Evolutionary conservation across 371 early-diverging fungal genomes (phyloP), one percentile per base, ranked within the genome.

Genomic region (Mitosporidium daphniae): DNA sequence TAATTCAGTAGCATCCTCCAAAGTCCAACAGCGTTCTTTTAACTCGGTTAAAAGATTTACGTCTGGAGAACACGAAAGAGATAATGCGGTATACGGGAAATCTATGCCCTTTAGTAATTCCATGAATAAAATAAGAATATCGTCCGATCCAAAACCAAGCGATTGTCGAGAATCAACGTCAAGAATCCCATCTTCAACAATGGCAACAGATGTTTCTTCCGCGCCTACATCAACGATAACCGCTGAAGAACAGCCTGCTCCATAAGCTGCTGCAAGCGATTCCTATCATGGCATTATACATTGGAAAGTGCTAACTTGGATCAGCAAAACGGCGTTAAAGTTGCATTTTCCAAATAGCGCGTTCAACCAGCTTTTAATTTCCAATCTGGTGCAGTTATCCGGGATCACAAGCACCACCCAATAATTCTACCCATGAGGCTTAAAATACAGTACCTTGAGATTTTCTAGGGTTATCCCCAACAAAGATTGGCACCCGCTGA

Each of bases 151-250:
- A 27, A 63, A 61, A 18, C 54, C 50, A 8, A 57, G 30, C 8
- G 27, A 28, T 4, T 53, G 38, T 23, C 51, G 16, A 3, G 31
- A 23, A 9, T 21, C 12, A 13, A 31, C 21, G 22, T 47, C 38
- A 1, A 36, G 32, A 9, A 59, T 48, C 8, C 78, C 78, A 20
- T 72, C 68, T 30, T 77, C 78, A 8, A 77, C 57, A 34, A 72
- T 72, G 0, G 59, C 42, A 7, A 73, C 47, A 25, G 52, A 63
- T 8, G 72, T 71, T 17, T 53, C 60, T 34, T 74, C 72, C 1
- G 78, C 74, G 3, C 78, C 78, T 29, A 77, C 59, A 37, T 75
- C 73, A 1, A 77, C 65, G 6, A 77, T 65, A 31, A 70, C 70
- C 0, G 71, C 71, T 5, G 53, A 50, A 0, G 71, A 62, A 3